phyloP scores from a whole-genome alignment of 2,329 filamentous ascomycete genomes.

The Colletotrichum higginsianum region DNA sequence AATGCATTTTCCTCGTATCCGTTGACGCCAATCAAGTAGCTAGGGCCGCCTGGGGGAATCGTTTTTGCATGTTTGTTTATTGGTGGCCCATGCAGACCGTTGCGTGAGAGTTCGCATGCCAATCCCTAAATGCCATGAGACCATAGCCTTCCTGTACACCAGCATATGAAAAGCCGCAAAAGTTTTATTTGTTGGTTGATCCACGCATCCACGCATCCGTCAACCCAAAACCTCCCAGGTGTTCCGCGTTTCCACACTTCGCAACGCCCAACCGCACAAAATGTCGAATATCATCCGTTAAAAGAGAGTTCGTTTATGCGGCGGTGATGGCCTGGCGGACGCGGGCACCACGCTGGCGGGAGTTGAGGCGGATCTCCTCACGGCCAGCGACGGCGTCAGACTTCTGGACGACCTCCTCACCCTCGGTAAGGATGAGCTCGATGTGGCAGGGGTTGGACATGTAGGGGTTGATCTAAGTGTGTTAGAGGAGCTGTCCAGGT shows the following conservation, averaged over 20 bases:
- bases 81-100: constrained; percentile 40
- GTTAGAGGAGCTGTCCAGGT: constrained; percentile 47
- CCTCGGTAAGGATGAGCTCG: constrained; percentile 99
- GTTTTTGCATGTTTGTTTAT: constrained; percentile 43
- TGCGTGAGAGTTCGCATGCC: constrained; percentile 49
- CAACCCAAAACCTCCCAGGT: constrained; percentile 44
- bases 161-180: constrained; percentile 48
- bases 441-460: constrained; percentile 99
- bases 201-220: constrained; percentile 40
- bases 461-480: constrained; percentile 95
- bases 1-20: constrained; percentile 50
- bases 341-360: constrained; percentile 89
- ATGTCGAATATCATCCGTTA: constrained; percentile 19
- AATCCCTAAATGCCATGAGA: constrained; percentile 56
- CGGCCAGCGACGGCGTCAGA: constrained; percentile 77
- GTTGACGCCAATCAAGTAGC: constrained; percentile 37
- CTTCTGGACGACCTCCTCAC: constrained; percentile 96
- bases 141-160: constrained; percentile 51
- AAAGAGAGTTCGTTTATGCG: constrained; percentile 62
- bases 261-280: constrained; percentile 23
- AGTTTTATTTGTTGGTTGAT: constrained; percentile 34
- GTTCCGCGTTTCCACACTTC: constrained; percentile 34
- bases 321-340: constrained; percentile 75
- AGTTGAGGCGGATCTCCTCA: constrained; percentile 80
- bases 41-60: constrained; percentile 26